Evolutionary conservation across 2,329 filamentous ascomycete genomes (phyloP).

Genomic region (Penicillium vulpinum): DNA sequence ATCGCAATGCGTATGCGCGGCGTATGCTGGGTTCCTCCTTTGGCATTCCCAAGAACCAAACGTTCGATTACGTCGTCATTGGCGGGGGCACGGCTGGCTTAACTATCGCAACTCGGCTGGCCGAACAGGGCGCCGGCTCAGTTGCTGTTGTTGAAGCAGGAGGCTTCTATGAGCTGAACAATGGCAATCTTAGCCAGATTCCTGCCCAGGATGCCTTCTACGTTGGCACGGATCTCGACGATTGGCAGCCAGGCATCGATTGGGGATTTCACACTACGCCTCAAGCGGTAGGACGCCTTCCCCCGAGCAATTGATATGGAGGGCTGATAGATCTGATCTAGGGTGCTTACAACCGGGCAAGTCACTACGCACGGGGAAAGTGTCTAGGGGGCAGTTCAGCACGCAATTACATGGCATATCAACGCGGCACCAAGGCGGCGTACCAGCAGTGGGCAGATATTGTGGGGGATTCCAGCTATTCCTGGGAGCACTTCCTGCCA

Average conservation of each 20-base stretch:
- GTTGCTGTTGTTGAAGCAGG: neutral
- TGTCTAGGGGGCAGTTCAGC: neutral
- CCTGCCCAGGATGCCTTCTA: neutral
- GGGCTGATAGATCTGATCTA: neutral
- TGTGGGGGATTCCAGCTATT: neutral
- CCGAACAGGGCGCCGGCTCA: neutral
- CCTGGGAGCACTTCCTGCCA: neutral
- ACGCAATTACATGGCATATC: neutral
- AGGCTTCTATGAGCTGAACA: neutral
- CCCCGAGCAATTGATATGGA: neutral
- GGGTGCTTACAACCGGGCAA: neutral
- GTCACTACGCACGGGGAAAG: neutral
- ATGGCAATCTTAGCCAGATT: neutral
- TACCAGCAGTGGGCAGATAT: neutral
- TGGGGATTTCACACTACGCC: neutral
- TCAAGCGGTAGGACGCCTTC: neutral
- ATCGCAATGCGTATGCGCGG: too few species aligned
- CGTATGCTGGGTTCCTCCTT: neutral
- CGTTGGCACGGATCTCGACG: too few species aligned
- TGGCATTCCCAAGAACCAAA: neutral
- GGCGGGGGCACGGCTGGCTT: neutral
- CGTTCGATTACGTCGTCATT: neutral
- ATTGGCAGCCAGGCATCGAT: neutral
- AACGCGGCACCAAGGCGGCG: neutral
- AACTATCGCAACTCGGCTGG: neutral